Evolutionary conservation across 805 yeast genomes (phyloP).

Genomic region (Saccharomycopsis sp.): DNA sequence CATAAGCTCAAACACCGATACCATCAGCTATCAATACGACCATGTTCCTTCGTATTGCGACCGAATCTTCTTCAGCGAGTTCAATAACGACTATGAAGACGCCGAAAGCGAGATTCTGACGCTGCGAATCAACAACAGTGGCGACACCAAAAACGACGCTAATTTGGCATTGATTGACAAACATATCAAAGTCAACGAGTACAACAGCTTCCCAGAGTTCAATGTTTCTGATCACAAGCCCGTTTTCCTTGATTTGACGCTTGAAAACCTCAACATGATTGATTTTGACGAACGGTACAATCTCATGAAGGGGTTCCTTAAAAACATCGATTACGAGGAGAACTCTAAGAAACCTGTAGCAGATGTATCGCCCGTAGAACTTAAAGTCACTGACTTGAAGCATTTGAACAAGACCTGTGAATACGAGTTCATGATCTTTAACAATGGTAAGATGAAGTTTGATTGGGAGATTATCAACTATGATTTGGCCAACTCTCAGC

Average conservation of each 20-base stretch:
- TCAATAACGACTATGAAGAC: constrained; percentile 20
- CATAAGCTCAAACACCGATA: constrained; percentile 23
- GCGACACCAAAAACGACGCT: constrained; percentile 15
- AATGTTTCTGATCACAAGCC: constrained; percentile 51
- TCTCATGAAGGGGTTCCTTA: constrained; percentile 33
- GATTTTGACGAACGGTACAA: constrained; percentile 32
- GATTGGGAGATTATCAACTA: constrained; percentile 34
- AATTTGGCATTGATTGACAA: constrained; percentile 25
- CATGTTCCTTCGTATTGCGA: constrained; percentile 58
- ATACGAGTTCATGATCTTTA: constrained; percentile 31
- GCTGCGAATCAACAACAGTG: background rate
- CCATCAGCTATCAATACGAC: constrained; percentile 27
- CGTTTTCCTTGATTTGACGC: constrained; percentile 32
- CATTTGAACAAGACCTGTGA: constrained; percentile 24
- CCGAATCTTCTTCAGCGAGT: constrained; percentile 39
- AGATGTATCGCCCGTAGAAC: constrained; percentile 32
- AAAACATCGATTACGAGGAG: constrained; percentile 37
- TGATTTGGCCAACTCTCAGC: constrained; percentile 24
- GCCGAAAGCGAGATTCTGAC: constrained; percentile 16
- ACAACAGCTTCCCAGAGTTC: constrained; percentile 24
- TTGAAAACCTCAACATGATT: constrained; percentile 31
- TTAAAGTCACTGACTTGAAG: constrained; percentile 25
- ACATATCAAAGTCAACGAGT: constrained; percentile 26
- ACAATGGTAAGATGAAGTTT: constrained; percentile 29
- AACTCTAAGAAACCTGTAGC: constrained; percentile 39